These are phyloP conservation scores for Pistacia integerrima DNA, from an alignment of 345 rosid species.

Conservation along the genomic window DNA sequence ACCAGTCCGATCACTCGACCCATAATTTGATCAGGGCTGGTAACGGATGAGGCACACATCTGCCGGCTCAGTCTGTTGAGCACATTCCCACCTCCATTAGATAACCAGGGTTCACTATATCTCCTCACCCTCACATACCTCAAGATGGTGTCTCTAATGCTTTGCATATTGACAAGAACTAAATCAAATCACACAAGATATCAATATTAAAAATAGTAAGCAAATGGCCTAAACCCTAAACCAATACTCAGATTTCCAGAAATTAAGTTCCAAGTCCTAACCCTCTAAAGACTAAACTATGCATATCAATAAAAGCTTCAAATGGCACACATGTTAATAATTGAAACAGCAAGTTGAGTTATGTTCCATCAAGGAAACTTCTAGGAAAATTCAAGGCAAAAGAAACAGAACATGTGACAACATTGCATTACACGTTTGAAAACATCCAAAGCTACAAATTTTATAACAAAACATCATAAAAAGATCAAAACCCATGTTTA, in stretches of 20 bases:
- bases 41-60: conserved; percentile 31
- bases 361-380: conserved; percentile 6
- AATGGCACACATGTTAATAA: not conserved
- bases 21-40: conserved; percentile 38
- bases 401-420: not conserved
- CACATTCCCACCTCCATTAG: conserved; percentile 20
- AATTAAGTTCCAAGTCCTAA: not conserved
- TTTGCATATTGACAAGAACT: conserved; percentile 38
- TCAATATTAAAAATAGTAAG: not conserved
- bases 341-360: not conserved
- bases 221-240: not conserved
- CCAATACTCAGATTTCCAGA: not conserved
- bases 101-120: conserved; percentile 10
- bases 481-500: not conserved
- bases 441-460: not conserved
- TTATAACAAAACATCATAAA: not conserved
- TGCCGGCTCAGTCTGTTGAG: conserved; percentile 27
- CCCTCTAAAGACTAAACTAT: not conserved
- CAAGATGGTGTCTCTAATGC: conserved; percentile 41
- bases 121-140: conserved; percentile 51
- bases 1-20: conserved; percentile 49
- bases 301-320: not conserved
- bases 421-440: too few species aligned
- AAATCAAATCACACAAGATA: conserved; percentile 9
- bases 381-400: conserved; percentile 17